phyloP scores from a whole-genome alignment of 2,329 filamentous ascomycete species.

The Thyridium curvatum region DNA sequence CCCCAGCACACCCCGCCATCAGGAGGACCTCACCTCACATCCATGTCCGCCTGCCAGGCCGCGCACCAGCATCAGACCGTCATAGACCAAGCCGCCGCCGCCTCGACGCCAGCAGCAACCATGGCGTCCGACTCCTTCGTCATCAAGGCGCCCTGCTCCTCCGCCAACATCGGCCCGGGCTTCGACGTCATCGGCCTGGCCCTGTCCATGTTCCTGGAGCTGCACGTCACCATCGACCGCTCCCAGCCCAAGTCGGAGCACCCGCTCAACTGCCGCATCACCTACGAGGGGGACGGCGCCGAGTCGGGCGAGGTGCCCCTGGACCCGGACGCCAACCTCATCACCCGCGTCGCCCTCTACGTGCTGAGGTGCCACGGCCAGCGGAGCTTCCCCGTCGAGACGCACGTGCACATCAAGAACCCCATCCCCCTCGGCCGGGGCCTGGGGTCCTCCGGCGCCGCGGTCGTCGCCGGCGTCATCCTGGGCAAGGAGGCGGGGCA shows the following conservation, averaged over 20 bases:
- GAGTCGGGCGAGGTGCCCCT: slow-evolving; percentile 70
- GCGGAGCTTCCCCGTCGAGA: slow-evolving; percentile 76
- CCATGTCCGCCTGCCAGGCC: too few relatives aligned
- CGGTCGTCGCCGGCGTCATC: slow-evolving; percentile 91
- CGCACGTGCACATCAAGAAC: slow-evolving; percentile 91
- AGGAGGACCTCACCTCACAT: too few relatives aligned
- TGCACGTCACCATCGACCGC: slow-evolving; percentile 71
- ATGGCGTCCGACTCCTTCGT: slow-evolving; percentile 33
- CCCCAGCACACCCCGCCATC: too few relatives aligned
- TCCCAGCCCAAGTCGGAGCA: slow-evolving; percentile 44
- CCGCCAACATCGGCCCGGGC: slow-evolving; percentile 93
- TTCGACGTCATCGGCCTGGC: slow-evolving; percentile 98
- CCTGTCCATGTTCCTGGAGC: slow-evolving; percentile 87
- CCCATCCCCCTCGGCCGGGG: slow-evolving; percentile 90
- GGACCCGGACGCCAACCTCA: slow-evolving; percentile 80
- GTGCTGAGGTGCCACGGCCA: slow-evolving; percentile 88
- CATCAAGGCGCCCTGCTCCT: slow-evolving; percentile 85
- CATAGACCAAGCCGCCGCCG: too few relatives aligned
- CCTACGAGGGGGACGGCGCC: slow-evolving; percentile 79
- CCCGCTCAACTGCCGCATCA: slow-evolving; percentile 80
- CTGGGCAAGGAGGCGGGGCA: slow-evolving; percentile 84
- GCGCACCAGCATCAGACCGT: too few relatives aligned
- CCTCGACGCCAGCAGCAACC: too few relatives aligned
- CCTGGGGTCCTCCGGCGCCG: slow-evolving; percentile 90
- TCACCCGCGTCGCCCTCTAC: slow-evolving; percentile 91